These are phyloP conservation scores for Nannochloris sp. DNA, from an alignment of 139 green algal genomes.

Conservation along the genomic window DNA sequence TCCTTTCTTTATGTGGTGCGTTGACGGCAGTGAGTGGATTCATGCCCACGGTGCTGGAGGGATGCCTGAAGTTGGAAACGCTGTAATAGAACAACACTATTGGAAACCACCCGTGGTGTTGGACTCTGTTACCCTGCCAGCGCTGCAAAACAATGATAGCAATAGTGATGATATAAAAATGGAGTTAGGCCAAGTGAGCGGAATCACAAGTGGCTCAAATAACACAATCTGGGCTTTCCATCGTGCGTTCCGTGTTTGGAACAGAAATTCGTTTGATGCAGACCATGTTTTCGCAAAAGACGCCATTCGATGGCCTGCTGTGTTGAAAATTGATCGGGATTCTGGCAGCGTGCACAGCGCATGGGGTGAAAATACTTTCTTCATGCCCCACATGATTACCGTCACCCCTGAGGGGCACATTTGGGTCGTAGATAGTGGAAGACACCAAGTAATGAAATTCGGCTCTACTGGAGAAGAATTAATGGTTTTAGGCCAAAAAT, in stretches of 20 bases:
- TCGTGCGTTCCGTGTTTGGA: conserved; percentile 48
- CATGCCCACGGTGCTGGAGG: conserved; percentile 3
- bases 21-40: neutral
- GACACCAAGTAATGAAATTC: conserved; percentile 64
- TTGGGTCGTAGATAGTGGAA: conserved; percentile 54
- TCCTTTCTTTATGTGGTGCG: conserved; percentile 37
- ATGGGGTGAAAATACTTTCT: conserved; percentile 48
- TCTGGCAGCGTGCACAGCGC: neutral
- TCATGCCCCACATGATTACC: conserved; percentile 79
- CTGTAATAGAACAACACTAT: neutral
- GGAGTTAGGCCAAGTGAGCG: conserved; percentile 25
- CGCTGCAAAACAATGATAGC: neutral
- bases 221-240: conserved; percentile 65
- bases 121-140: neutral
- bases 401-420: conserved; percentile 54
- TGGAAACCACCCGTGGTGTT: neutral
- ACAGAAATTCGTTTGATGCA: conserved; percentile 26
- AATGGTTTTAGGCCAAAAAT: conserved; percentile 38
- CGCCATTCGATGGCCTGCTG: conserved; percentile 30
- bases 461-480: conserved; percentile 34
- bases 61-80: neutral
- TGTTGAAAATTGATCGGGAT: conserved; percentile 29
- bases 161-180: neutral
- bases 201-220: conserved; percentile 22
- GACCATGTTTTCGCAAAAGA: conserved; percentile 13